Conservation (phyloP, 2,329 filamentous ascomycete genomes). For the Apiospora hydei region DNA sequence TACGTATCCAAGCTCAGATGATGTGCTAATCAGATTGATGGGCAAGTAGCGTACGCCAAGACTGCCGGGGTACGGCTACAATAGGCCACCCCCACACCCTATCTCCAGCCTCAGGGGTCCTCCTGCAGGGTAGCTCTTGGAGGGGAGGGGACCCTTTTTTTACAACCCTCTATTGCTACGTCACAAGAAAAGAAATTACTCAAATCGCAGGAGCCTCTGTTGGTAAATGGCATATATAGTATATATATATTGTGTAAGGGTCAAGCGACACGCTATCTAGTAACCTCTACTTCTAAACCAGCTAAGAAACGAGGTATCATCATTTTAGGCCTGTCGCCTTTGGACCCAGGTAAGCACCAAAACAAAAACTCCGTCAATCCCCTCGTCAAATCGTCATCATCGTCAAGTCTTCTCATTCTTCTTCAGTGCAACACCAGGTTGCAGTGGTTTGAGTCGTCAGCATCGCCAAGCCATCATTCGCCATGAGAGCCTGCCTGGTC, state of each 20-base stretch:
- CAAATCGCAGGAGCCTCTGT: background rate
- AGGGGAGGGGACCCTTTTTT: background rate
- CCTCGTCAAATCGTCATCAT: slow-evolving; percentile 1
- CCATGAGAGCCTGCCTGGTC: slow-evolving; percentile 54
- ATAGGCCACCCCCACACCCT: background rate
- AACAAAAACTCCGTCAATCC: slow-evolving; percentile 2
- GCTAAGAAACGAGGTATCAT: slow-evolving; percentile 12
- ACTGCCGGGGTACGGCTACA: background rate
- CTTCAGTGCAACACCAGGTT: background rate
- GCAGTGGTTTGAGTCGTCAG: background rate
- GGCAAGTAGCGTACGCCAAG: background rate
- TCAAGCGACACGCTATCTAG: slow-evolving; percentile 1
- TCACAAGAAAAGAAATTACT: background rate
- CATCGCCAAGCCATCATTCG: slow-evolving; percentile 41
- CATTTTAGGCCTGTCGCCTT: slow-evolving; percentile 11
- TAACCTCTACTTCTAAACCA: slow-evolving; percentile 7
- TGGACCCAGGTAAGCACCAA: background rate
- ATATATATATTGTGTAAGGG: background rate
- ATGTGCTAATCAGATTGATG: background rate
- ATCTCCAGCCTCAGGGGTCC: slow-evolving; percentile 4
- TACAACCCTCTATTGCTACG: background rate
- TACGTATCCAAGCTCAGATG: background rate
- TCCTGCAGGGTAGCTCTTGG: slow-evolving; percentile 7
- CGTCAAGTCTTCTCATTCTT: background rate
- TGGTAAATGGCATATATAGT: background rate